These are phyloP conservation scores for Ophiostoma sp. DNA, from an alignment of 2,329 filamentous ascomycete species.

Conservation along the genomic window DNA sequence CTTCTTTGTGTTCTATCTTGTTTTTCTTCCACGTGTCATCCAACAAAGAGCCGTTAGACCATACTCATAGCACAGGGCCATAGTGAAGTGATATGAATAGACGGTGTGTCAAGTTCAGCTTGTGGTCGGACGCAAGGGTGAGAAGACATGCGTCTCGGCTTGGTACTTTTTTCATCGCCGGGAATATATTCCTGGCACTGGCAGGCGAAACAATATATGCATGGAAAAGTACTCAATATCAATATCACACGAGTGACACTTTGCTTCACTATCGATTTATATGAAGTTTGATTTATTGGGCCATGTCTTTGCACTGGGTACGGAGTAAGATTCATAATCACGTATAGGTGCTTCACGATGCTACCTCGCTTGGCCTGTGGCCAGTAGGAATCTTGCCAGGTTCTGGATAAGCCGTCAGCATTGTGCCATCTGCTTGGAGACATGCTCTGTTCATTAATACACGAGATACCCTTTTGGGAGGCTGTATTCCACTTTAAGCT, in stretches of 20 bases:
- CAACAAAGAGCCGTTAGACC: background rate
- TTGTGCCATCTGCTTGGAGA: background rate
- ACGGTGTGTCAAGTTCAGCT: too few relatives aligned
- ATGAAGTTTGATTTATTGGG: too few relatives aligned
- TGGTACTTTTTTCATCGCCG: too few relatives aligned
- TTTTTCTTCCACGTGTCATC: slow-evolving; percentile 1
- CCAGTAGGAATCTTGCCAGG: slow-evolving; percentile 8
- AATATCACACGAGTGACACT: too few relatives aligned
- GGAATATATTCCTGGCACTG: too few relatives aligned
- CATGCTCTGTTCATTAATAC: background rate
- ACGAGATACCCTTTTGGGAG: background rate
- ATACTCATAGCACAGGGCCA: background rate
- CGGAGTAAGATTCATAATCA: background rate
- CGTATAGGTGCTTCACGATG: background rate
- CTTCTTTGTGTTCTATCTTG: background rate
- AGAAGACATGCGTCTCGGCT: too few relatives aligned
- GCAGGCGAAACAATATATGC: too few relatives aligned
- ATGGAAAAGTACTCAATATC: too few relatives aligned
- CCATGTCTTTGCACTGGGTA: too few relatives aligned
- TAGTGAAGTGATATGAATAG: background rate
- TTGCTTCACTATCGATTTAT: background rate
- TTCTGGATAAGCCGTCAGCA: background rate
- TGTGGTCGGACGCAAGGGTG: too few relatives aligned
- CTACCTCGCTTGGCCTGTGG: slow-evolving; percentile 1
- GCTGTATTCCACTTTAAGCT: background rate